Conservation (phyloP, 139 green algal species). For the Spirogloea muscicola region DNA sequence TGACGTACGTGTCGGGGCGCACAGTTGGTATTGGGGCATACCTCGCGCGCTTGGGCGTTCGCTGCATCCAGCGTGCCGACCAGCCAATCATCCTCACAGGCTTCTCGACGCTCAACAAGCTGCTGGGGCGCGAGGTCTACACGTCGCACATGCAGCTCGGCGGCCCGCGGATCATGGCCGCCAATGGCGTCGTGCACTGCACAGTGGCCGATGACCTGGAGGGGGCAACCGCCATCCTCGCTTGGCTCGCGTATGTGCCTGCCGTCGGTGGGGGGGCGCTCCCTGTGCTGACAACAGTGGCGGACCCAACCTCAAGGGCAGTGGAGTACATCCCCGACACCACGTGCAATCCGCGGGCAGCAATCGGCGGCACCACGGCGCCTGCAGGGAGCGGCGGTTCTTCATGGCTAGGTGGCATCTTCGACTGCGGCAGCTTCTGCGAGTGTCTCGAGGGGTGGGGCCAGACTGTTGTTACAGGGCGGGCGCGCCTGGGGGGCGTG, state of each 20-base stretch:
- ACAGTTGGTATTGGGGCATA: conserved; percentile 98
- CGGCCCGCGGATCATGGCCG: conserved; percentile 88
- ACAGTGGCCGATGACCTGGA: conserved; percentile 90
- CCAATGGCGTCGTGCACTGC: conserved; percentile 91
- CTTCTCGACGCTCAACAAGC: conserved; percentile 94
- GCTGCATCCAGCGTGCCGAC: conserved; percentile 83
- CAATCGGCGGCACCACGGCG: conserved; percentile 7
- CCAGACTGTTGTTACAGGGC: conserved; percentile 83
- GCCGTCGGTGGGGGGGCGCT: conserved; percentile 50
- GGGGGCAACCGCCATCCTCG: conserved; percentile 49
- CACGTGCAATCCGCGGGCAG: conserved; percentile 35
- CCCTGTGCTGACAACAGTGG: conserved; percentile 53
- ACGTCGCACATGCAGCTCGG: conserved; percentile 94
- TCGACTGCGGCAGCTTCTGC: conserved; percentile 43
- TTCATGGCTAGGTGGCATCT: conserved; percentile 36
- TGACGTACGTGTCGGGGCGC: conserved; percentile 67
- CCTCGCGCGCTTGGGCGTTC: conserved; percentile 86
- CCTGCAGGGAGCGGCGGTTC: not conserved
- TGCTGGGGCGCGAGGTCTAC: conserved; percentile 90
- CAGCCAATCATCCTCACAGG: conserved; percentile 99
- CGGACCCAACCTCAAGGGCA: conserved; percentile 61
- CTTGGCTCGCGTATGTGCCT: conserved; percentile 44
- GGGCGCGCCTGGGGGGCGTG: conserved; percentile 86
- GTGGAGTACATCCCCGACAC: conserved; percentile 51
- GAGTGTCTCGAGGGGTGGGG: conserved; percentile 72